Evolutionary conservation across 164 flowering plant genomes (phyloP).

Genomic region (Warburgia ugandensis): DNA sequence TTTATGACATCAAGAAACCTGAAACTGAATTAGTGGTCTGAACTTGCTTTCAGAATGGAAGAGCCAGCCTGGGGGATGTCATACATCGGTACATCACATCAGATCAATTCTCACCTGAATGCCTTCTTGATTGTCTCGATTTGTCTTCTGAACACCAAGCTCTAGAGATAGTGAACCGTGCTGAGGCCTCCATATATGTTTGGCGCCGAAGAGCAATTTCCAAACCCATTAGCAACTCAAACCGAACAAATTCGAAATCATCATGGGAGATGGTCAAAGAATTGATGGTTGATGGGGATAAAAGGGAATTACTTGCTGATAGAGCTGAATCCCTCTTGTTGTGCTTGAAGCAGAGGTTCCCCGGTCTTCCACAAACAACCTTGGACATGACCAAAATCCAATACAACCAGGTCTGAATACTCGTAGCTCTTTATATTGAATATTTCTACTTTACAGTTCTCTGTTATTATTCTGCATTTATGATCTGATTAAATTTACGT

Average conservation of each 20-base stretch:
- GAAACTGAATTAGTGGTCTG: neutral
- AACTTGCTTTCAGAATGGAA: slow-evolving; percentile 57
- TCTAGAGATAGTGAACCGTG: slow-evolving; percentile 80
- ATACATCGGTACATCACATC: slow-evolving; percentile 86
- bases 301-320: slow-evolving; percentile 70
- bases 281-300: slow-evolving; percentile 74
- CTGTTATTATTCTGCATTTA: neutral
- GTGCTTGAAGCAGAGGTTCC: slow-evolving; percentile 83
- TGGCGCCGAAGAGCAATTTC: slow-evolving; percentile 67
- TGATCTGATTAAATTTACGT: neutral
- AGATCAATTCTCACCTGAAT: slow-evolving; percentile 81
- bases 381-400: slow-evolving; percentile 90
- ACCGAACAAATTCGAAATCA: slow-evolving; percentile 53
- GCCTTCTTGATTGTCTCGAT: slow-evolving; percentile 90
- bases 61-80: slow-evolving; percentile 80
- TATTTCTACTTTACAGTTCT: neutral
- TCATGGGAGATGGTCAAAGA: slow-evolving; percentile 95
- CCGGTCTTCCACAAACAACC: slow-evolving; percentile 78
- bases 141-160: slow-evolving; percentile 79
- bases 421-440: neutral
- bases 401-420: slow-evolving; percentile 63
- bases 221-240: slow-evolving; percentile 28
- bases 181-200: slow-evolving; percentile 77
- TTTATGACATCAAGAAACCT: neutral
- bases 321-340: slow-evolving; percentile 83